These are phyloP conservation scores for Tetraselmis striata DNA, from an alignment of 139 green algal species.

Conservation along the genomic window DNA sequence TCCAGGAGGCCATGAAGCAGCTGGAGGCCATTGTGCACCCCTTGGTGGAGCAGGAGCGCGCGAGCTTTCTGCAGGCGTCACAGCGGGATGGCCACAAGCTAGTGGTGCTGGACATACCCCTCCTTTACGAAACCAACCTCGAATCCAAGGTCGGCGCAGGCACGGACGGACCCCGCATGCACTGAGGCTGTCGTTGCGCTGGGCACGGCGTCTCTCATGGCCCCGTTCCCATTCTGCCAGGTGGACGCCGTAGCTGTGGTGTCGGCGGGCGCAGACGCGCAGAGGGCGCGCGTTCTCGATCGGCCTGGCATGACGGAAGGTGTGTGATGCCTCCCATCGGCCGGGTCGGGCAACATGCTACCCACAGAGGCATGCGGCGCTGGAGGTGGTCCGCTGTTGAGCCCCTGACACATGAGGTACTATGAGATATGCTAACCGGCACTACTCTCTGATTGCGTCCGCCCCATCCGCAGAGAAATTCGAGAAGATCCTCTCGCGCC, in stretches of 20 bases:
- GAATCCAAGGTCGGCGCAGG: slow-evolving; percentile 19
- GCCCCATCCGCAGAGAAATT: slow-evolving; percentile 67
- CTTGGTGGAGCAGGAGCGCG: slow-evolving; percentile 50
- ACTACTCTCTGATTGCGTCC: neutral
- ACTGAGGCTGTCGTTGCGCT: no score
- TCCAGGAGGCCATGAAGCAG: slow-evolving; percentile 42
- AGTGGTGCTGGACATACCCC: slow-evolving; percentile 76
- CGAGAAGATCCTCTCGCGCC: slow-evolving; percentile 52
- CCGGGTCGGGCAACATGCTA: no score
- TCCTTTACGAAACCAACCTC: slow-evolving; percentile 72
- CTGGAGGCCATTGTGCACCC: slow-evolving; percentile 78
- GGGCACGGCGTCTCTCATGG: no score
- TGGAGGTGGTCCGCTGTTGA: no score
- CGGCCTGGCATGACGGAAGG: slow-evolving; percentile 59
- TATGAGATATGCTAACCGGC: no score
- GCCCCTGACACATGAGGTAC: no score
- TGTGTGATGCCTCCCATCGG: neutral
- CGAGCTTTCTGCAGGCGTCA: slow-evolving; percentile 30
- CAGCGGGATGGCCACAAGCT: slow-evolving; percentile 18
- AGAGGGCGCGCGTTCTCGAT: slow-evolving; percentile 64
- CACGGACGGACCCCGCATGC: neutral
- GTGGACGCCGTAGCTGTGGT: slow-evolving; percentile 70
- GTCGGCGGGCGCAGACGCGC: slow-evolving; percentile 32
- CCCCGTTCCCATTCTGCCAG: no score
- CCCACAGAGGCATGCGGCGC: no score